These are phyloP conservation scores for Termitomyces sp. DNA, from an alignment of 768 basidiomycete species.

Conservation along the genomic window DNA sequence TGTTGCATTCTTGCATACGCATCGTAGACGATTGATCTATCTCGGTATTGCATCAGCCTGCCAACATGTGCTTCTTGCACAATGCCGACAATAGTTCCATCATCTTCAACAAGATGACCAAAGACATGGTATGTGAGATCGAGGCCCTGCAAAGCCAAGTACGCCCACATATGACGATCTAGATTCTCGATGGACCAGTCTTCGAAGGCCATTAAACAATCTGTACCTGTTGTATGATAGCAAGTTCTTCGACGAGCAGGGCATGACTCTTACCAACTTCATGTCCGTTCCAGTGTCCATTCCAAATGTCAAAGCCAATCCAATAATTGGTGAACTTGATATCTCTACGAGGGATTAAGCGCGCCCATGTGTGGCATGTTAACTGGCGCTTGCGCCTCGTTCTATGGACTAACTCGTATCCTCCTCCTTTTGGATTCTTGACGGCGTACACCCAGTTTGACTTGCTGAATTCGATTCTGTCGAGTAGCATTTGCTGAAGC, in stretches of 20 bases:
- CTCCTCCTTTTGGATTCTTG: constrained; percentile 22
- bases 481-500: constrained; percentile 27
- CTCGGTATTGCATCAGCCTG: constrained; percentile 25
- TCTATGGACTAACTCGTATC: constrained; percentile 28
- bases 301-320: constrained; percentile 24
- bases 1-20: constrained; percentile 28
- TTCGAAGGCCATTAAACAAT: constrained; percentile 31
- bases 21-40: constrained; percentile 28
- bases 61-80: constrained; percentile 35
- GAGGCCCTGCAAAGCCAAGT: constrained; percentile 25
- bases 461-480: constrained; percentile 29
- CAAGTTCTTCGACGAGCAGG: neutral
- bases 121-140: constrained; percentile 34
- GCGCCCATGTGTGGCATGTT: constrained; percentile 33
- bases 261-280: constrained; percentile 29
- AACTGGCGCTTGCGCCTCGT: constrained; percentile 21
- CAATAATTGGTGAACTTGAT: constrained; percentile 31
- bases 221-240: constrained; percentile 17
- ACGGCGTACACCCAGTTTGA: constrained; percentile 36
- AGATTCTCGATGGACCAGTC: constrained; percentile 22
- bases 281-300: constrained; percentile 36
- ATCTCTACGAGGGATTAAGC: constrained; percentile 33
- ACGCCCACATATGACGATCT: constrained; percentile 29
- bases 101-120: constrained; percentile 29
- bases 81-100: constrained; percentile 31